phyloP scores from a whole-genome alignment of 2,329 filamentous ascomycete species.

The Monosporascus ibericus region DNA sequence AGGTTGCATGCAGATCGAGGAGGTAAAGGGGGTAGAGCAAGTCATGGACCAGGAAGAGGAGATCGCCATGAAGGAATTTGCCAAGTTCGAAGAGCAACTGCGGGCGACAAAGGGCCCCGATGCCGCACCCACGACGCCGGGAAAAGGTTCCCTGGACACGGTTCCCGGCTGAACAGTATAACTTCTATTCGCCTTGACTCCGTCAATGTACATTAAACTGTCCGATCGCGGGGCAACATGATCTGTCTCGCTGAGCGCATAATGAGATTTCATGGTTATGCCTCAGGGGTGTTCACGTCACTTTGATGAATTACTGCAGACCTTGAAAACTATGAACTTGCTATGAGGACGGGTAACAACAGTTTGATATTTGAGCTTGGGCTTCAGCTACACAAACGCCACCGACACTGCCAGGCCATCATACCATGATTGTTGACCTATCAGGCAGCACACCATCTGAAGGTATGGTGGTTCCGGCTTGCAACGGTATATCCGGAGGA shows the following conservation, averaged over 20 bases:
- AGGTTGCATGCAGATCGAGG: conserved; percentile 74
- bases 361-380: neutral
- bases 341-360: neutral
- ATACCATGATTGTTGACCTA: no score
- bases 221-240: neutral
- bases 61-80: conserved; percentile 79
- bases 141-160: conserved; percentile 33
- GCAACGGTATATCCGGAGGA: no score
- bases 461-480: no score
- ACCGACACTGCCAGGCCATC: neutral
- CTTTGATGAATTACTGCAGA: neutral
- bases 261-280: neutral
- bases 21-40: conserved; percentile 88
- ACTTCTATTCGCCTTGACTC: neutral
- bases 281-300: neutral
- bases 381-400: neutral
- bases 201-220: no score
- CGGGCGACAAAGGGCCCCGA: conserved; percentile 45
- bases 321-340: neutral
- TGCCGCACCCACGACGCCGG: conserved; percentile 29
- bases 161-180: conserved; percentile 25
- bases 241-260: no score
- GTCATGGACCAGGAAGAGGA: conserved; percentile 90
- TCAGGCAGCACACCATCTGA: no score
- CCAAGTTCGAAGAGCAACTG: conserved; percentile 85